These are phyloP conservation scores for Plasmodium vivax DNA, from an alignment of 169 alveolate genomes.

Conservation along the genomic window DNA sequence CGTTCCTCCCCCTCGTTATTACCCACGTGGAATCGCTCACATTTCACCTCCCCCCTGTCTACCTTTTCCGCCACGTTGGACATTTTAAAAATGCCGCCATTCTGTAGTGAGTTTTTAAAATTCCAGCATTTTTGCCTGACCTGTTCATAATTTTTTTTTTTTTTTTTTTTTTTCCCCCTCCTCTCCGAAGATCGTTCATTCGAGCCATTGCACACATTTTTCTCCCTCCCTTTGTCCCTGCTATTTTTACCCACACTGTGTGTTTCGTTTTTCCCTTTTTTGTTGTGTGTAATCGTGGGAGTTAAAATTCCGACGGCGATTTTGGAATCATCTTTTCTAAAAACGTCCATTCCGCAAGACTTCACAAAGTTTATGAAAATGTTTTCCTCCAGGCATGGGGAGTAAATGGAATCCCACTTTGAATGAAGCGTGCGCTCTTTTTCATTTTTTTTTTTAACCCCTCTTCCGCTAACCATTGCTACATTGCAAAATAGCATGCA, in stretches of 20 bases:
- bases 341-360: slow-evolving; percentile 13
- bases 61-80: slow-evolving; percentile 12
- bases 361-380: slow-evolving; percentile 5
- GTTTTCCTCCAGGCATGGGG: slow-evolving; percentile 3
- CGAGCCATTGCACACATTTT: not conserved
- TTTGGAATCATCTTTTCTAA: not conserved
- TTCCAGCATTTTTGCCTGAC: not conserved
- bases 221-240: not conserved
- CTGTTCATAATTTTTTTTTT: not conserved
- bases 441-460: not conserved
- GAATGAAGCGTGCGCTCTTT: not conserved
- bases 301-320: not conserved
- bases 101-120: slow-evolving; percentile 22
- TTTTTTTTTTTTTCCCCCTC: not conserved
- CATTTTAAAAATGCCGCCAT: not conserved
- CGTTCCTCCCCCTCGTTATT: not conserved
- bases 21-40: not conserved
- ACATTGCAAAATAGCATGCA: slow-evolving; percentile 38
- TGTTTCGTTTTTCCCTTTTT: not conserved
- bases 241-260: not conserved
- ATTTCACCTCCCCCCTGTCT: not conserved
- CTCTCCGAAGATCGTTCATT: not conserved
- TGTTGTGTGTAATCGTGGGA: not conserved
- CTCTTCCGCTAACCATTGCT: not conserved
- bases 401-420: slow-evolving; percentile 9